phyloP scores from a whole-genome alignment of 202 grass and related monocot genomes.

The Zoysia matrella region DNA sequence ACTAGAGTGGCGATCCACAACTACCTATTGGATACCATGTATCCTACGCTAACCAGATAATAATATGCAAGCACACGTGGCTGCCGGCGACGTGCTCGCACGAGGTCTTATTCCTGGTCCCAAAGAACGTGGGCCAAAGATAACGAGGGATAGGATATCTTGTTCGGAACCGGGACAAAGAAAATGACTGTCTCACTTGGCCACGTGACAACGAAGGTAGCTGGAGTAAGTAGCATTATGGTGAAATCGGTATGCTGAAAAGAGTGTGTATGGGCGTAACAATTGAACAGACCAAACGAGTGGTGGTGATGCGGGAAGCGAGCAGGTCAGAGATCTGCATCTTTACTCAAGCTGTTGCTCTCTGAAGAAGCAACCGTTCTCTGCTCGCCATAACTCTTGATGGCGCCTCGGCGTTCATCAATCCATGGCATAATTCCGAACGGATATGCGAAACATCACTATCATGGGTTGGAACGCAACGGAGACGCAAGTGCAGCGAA shows the following conservation, averaged over 20 bases:
- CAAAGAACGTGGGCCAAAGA: slow-evolving; percentile 37
- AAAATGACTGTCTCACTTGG: background rate
- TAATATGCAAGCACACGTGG: slow-evolving; percentile 18
- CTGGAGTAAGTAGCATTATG: background rate
- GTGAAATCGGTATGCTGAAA: slow-evolving; percentile 16
- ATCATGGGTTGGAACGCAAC: background rate
- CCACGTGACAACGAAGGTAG: background rate
- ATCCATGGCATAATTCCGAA: slow-evolving; percentile 4
- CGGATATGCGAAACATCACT: slow-evolving; percentile 13
- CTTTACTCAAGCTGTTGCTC: slow-evolving; percentile 33
- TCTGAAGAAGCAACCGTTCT: slow-evolving; percentile 28
- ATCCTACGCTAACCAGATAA: too few relatives aligned
- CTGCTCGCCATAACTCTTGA: background rate
- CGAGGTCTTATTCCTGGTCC: slow-evolving; percentile 19
- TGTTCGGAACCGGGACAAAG: slow-evolving; percentile 23
- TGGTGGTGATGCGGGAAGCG: slow-evolving; percentile 34
- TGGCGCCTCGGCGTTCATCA: background rate
- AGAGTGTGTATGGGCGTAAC: background rate
- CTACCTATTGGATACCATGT: too few relatives aligned
- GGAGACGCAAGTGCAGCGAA: too few relatives aligned
- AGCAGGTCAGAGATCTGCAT: slow-evolving; percentile 14
- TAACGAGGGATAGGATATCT: background rate
- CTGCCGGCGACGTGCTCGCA: slow-evolving; percentile 11
- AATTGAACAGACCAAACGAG: background rate
- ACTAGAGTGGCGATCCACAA: too few relatives aligned